Percentiles rank a stretch among this genome's conserved stretches.
These are phyloP conservation scores for Colletotrichum godetiae DNA, from an alignment of 2,329 filamentous ascomycete species.

Conservation along the genomic window DNA sequence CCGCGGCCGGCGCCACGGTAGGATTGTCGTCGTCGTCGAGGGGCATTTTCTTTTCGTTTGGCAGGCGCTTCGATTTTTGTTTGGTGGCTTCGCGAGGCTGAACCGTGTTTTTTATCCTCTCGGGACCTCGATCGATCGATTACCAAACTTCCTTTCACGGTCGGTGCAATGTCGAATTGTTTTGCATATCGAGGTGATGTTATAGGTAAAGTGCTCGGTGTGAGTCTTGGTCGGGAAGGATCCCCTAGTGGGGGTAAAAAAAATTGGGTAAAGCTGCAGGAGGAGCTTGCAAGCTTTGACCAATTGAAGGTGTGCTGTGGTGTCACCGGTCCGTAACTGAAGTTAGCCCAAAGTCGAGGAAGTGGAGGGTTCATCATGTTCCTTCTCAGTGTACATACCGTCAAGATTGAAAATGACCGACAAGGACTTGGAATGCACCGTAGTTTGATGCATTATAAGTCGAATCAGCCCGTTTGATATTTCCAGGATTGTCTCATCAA, in stretches of 20 bases:
- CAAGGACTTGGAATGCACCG: neutral
- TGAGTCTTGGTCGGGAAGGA: constrained; percentile 8
- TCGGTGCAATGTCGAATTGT: neutral
- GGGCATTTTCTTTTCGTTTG: constrained; percentile 45
- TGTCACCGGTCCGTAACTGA: neutral
- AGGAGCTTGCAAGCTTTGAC: constrained; percentile 9
- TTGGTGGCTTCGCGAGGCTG: neutral
- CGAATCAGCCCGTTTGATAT: neutral
- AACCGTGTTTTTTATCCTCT: neutral
- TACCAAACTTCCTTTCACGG: neutral
- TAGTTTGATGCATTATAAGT: neutral
- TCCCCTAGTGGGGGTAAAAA: neutral
- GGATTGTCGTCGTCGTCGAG: constrained; percentile 57
- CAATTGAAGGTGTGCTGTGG: neutral
- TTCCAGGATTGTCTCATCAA: neutral
- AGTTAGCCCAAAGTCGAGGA: neutral
- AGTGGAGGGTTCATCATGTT: too few relatives aligned
- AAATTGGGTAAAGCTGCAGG: neutral
- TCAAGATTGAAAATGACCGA: neutral
- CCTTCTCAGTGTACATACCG: neutral
- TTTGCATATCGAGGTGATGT: neutral
- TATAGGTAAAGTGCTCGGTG: neutral
- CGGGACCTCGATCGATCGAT: neutral
- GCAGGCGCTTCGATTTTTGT: neutral
- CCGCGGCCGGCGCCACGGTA: constrained; percentile 39